Evolutionary conservation across 768 basidiomycete genomes (phyloP).

Genomic region (Mycena belliarum): DNA sequence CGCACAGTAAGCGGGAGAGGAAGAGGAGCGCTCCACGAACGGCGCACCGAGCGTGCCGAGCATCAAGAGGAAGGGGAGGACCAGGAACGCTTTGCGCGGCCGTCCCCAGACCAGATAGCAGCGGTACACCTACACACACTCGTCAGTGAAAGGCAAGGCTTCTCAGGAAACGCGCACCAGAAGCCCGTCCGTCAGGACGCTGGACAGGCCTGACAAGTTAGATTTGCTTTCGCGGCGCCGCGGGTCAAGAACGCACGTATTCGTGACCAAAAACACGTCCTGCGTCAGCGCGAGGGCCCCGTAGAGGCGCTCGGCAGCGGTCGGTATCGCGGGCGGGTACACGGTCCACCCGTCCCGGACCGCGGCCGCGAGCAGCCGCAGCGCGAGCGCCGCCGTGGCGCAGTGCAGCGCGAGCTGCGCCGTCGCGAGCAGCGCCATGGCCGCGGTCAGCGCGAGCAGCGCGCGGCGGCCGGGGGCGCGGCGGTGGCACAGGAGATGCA

Average conservation of each 20-base stretch:
- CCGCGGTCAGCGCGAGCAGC: not conserved
- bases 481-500: conserved; percentile 9
- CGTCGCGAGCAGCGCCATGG: conserved; percentile 3
- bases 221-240: not conserved
- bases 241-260: not conserved
- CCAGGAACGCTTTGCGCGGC: not conserved
- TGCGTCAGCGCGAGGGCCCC: not conserved
- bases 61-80: conserved; percentile 5
- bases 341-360: not conserved
- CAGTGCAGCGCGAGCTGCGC: conserved; percentile 5
- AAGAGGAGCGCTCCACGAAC: not conserved
- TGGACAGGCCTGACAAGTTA: not conserved
- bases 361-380: not conserved
- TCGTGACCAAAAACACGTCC: conserved; percentile 7
- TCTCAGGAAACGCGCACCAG: not conserved
- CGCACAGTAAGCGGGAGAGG: not conserved
- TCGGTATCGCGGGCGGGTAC: not conserved
- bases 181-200: conserved; percentile 11
- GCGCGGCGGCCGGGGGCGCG: not conserved
- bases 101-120: conserved; percentile 16
- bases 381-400: not conserved
- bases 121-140: conserved; percentile 10
- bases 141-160: not conserved
- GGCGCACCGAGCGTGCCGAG: conserved; percentile 7
- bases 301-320: not conserved